phyloP scores from a whole-genome alignment of 1,139 yeast genomes.

The Saccharomyces hybrid region DNA sequence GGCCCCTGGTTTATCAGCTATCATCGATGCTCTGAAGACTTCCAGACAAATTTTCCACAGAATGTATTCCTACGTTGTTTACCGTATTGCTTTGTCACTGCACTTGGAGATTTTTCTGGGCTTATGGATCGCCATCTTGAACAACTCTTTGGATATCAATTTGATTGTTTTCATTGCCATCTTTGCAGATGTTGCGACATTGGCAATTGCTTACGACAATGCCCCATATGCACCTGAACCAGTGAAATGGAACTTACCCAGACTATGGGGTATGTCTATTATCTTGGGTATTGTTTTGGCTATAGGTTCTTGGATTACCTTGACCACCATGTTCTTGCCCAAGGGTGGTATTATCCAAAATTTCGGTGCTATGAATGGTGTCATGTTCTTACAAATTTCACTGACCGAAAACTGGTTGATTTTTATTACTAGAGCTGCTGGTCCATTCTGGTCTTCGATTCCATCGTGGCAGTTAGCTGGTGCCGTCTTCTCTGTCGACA shows the following conservation, averaged over 20 bases:
- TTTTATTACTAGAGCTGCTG: conserved; percentile 90
- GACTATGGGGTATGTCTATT: conserved; percentile 94
- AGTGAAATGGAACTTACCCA: conserved; percentile 97
- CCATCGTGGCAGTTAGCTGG: conserved; percentile 96
- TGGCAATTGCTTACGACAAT: conserved; percentile 92
- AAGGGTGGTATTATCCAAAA: conserved; percentile 89
- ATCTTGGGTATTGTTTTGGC: conserved; percentile 76
- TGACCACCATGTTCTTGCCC: conserved; percentile 81
- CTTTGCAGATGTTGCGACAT: conserved; percentile 92
- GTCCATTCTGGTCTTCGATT: conserved; percentile 88
- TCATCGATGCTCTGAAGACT: conserved; percentile 87
- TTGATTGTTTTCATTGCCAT: conserved; percentile 90
- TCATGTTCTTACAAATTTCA: conserved; percentile 83
- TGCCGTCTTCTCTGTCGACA: conserved; percentile 82
- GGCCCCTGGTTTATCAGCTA: conserved; percentile 94
- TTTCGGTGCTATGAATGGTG: conserved; percentile 90
- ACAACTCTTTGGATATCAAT: conserved; percentile 74
- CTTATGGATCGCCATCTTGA: conserved; percentile 88
- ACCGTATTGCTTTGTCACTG: conserved; percentile 89
- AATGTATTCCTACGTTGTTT: conserved; percentile 93
- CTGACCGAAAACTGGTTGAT: conserved; percentile 94
- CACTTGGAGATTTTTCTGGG: conserved; percentile 91
- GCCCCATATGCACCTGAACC: conserved; percentile 97
- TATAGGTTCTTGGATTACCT: conserved; percentile 85
- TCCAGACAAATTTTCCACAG: conserved; percentile 97